Base-by-base conservation (phyloP, 2,329 filamentous ascomycete genomes). In the Neonectria punicea region DNA sequence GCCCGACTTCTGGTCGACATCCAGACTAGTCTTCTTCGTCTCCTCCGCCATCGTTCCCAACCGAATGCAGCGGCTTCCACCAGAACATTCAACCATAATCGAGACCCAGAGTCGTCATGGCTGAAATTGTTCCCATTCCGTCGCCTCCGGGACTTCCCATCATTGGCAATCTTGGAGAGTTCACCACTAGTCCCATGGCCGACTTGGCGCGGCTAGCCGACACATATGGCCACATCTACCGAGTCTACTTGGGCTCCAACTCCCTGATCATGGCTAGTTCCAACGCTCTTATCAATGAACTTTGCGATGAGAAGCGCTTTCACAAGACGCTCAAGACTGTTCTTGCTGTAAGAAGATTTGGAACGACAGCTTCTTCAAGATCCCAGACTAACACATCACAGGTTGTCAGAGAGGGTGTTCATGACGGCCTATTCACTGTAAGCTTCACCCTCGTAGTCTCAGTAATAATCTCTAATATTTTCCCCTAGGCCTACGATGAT, bases 391-490 rank as follows among this genome's bases (percentile, higher is more conserved):
- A 55, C n/a, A 36, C 11, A 11, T 28, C 41, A 65, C 25, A 81
- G 75, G 75, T 91, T 73, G 82, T 93, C 36, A 81, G 90, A 67
- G 84, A 88, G 63, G 88, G 86, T 25, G 81, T 88, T 1, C 82
- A 87, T 60, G 89, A 91, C 80, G 90, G 90, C 18, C 83, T 93
- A 6, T 92, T 93, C 74, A 92, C 90, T 8, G 89, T 81, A 59
- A 68, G 77, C 14, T 54, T 18, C 54, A 61, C n/a, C 36, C 46
- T 32, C 39, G 13, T 13, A 14, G 28, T 7, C 16, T 20, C 44
- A 16, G 4, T 8, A 4, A 18, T 14, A 2, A 51, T 13, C 5
- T 14, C 44, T 53, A 16, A 80, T 2, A 74, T 78, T 62, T 77
- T 43, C 58, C 5, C 18, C 4, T 22, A 82, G 78, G 82, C 83